phyloP scores from a whole-genome alignment of 306 rosid species.

The Vicia villosa region DNA sequence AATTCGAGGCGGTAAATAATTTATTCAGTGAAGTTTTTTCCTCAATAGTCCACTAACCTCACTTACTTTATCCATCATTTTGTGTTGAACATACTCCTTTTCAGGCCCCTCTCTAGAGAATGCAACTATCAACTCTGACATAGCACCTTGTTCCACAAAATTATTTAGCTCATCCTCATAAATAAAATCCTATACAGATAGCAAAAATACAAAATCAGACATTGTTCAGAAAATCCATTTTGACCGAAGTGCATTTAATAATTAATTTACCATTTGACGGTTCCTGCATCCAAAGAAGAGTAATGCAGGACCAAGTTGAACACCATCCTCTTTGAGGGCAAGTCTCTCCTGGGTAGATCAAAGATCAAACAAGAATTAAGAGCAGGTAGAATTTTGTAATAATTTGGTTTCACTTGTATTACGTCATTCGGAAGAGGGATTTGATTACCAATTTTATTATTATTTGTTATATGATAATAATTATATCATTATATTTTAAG shows the following conservation, averaged over 20 bases:
- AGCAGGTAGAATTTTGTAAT: slow-evolving; percentile 24
- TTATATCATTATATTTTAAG: background rate
- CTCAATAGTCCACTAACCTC: background rate
- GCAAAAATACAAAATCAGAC: slow-evolving; percentile 33
- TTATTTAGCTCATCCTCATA: slow-evolving; percentile 86
- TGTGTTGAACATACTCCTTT: slow-evolving; percentile 92
- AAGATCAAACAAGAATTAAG: slow-evolving; percentile 31
- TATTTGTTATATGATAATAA: background rate
- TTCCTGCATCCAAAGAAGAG: slow-evolving; percentile 97
- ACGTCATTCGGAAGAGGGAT: slow-evolving; percentile 9
- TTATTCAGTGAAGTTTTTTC: slow-evolving; percentile 18
- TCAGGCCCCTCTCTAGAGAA: slow-evolving; percentile 83
- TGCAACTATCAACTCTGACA: slow-evolving; percentile 79
- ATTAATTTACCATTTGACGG: slow-evolving; percentile 71
- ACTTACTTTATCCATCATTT: slow-evolving; percentile 77
- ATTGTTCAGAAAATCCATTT: slow-evolving; percentile 15
- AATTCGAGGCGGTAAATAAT: slow-evolving; percentile 34
- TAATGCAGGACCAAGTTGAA: slow-evolving; percentile 78
- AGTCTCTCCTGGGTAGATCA: slow-evolving; percentile 70
- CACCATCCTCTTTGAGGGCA: slow-evolving; percentile 74
- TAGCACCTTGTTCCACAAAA: slow-evolving; percentile 66
- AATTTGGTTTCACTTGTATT: background rate
- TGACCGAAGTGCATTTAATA: slow-evolving; percentile 6
- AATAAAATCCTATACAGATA: slow-evolving; percentile 73
- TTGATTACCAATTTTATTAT: slow-evolving; percentile 18